Base-by-base conservation (phyloP, 2,329 filamentous ascomycete genomes). In the Atkinsonella hypoxylon region DNA sequence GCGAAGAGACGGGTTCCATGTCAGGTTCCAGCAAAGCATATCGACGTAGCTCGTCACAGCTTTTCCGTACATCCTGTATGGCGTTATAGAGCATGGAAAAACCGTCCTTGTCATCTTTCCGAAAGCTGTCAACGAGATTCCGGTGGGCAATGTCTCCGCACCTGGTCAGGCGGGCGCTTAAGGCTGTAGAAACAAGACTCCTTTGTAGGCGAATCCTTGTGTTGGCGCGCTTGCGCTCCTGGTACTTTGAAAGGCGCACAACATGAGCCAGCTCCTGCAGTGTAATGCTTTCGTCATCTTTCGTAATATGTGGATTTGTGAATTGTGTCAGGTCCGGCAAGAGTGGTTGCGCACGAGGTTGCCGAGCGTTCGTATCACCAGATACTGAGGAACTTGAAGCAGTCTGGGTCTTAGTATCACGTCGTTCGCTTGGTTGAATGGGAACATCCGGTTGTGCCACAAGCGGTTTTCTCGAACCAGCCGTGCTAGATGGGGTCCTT, bases 241-340 rank as follows among this genome's bases (percentile, higher is more conserved):
- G 87, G 64, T 89, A 89, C 61, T 83, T 85, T 63, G 85, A 85
- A 55, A 89, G 72, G 54, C 85, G 81, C 56, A 89, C 84, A 59
- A 90, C 69, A 65, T 89, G 85, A 48, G 85, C 85, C 57, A 91
- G 78, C 67, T 90, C 85, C 61, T 87, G 81, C 54, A 91, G 72
- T 13, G 82, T 85, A 44, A 84, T 87, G 52, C 79, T 78, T 44
- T 84, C 79, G 48, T 74, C 74, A 54, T 84, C 79, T 38, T 77
- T 74, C 46, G 77, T 73, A 50, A 83, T 65, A 56, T 77, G 74
- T 13, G 77, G 68, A 62, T 85, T 84, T 44, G 77, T 75, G 64
- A 86, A 87, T 51, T 81, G 72, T 41, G 83, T 84, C 42, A 79
- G 69, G 62, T 87, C 82, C 54, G 79, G 76, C 45, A 86, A 67